phyloP scores from a whole-genome alignment of 2,329 filamentous ascomycete species.

The Leptosphaerulina australis region DNA sequence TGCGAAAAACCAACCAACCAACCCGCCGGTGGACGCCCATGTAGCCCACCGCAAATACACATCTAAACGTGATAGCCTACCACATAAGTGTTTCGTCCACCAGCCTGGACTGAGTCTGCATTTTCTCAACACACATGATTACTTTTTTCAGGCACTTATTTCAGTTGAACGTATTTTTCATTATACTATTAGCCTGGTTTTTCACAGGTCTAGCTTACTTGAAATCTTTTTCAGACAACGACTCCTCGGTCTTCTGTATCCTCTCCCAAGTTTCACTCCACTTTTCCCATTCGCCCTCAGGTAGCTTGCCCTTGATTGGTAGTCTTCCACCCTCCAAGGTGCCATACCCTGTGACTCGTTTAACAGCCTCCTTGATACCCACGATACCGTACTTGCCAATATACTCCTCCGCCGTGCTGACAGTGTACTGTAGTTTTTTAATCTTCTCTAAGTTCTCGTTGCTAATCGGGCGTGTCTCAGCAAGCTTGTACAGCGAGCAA shows the following conservation, averaged over 20 bases:
- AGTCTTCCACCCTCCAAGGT: conserved; percentile 65
- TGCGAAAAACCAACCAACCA: no score
- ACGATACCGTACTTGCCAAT: conserved; percentile 66
- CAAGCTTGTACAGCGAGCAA: conserved; percentile 62
- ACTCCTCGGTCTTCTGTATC: conserved; percentile 42
- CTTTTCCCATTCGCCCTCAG: conserved; percentile 63
- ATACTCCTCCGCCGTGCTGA: conserved; percentile 67
- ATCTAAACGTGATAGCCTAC: no score
- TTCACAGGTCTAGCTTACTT: conserved; percentile 10
- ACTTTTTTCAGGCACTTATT: no score
- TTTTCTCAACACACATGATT: no score
- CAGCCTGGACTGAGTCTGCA: no score
- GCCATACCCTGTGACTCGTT: conserved; percentile 64
- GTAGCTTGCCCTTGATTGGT: conserved; percentile 64
- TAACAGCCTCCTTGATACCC: conserved; percentile 69
- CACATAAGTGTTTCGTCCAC: no score
- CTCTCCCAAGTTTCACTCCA: conserved; percentile 42
- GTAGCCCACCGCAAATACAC: no score
- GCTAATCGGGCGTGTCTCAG: conserved; percentile 46
- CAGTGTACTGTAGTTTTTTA: conserved; percentile 63
- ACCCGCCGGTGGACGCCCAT: no score
- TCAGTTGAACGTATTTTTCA: background rate
- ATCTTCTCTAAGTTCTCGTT: conserved; percentile 55
- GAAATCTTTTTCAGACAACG: conserved; percentile 35
- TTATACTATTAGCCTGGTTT: background rate